phyloP scores from a whole-genome alignment of 306 rosid genomes.

The Albizia julibrissin region DNA sequence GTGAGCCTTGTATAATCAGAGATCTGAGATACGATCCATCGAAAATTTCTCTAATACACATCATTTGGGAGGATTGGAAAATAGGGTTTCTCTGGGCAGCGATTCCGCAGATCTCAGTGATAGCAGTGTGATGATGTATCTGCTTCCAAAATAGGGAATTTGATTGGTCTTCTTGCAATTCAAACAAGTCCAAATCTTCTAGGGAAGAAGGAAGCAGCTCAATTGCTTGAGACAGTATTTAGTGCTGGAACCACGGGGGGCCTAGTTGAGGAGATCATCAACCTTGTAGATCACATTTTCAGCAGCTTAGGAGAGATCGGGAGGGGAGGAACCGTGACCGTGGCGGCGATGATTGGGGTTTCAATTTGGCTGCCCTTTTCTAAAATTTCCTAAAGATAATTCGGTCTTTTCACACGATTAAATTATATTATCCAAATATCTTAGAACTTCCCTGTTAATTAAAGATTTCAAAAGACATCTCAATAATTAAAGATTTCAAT shows the following conservation, averaged over 20 bases:
- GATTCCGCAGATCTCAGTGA: conserved; percentile 66
- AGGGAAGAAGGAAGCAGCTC: conserved; percentile 38
- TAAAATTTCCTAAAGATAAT: too few species aligned
- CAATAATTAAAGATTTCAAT: too few species aligned
- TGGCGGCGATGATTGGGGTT: conserved; percentile 41
- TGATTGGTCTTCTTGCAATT: conserved; percentile 29
- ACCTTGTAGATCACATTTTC: conserved; percentile 78
- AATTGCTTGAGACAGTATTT: conserved; percentile 14
- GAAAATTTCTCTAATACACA: too few species aligned
- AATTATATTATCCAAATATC: too few species aligned
- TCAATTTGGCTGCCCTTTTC: too few species aligned
- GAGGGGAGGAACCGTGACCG: conserved; percentile 45
- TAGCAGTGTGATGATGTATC: conserved; percentile 64
- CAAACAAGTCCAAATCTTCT: conserved; percentile 30
- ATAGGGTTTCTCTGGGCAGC: conserved; percentile 87
- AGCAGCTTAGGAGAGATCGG: conserved; percentile 70
- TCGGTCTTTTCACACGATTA: too few species aligned
- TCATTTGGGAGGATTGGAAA: conserved; percentile 70
- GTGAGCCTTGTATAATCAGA: too few species aligned
- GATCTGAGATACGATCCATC: too few species aligned
- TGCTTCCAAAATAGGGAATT: conserved; percentile 60
- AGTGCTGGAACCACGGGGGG: conserved; percentile 63
- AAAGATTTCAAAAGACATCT: too few species aligned
- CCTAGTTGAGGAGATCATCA: conserved; percentile 78
- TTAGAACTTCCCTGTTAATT: too few species aligned